A percentile compares a stretch with the other conserved stretches of the same genome.
Conservation (phyloP, 2,329 filamentous ascomycete species). For the Cladosporium sp. region DNA sequence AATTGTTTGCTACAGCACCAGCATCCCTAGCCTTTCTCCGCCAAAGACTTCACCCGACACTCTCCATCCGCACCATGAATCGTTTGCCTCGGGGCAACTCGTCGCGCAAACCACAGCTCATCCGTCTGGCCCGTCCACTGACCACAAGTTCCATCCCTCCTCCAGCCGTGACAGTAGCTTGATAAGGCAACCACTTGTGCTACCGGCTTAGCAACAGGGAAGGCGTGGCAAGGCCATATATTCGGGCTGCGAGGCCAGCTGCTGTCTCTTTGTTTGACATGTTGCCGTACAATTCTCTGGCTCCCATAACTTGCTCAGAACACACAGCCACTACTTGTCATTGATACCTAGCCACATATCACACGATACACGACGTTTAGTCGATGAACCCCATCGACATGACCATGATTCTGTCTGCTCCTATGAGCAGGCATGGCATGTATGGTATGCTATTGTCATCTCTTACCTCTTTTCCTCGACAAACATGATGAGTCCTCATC, state of each 20-base stretch:
- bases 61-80: background rate
- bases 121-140: constrained; percentile 1
- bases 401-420: background rate
- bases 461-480: background rate
- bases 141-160: background rate
- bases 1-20: background rate
- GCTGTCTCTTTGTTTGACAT: background rate
- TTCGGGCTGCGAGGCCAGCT: background rate
- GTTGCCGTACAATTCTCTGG: background rate
- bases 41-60: background rate
- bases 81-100: background rate
- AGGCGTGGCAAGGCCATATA: background rate
- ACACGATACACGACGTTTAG: background rate
- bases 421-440: background rate
- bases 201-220: background rate
- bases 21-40: background rate
- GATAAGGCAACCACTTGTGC: background rate
- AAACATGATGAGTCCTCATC: background rate
- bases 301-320: background rate
- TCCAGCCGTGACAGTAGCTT: background rate
- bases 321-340: background rate
- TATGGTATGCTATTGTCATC: background rate
- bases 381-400: background rate
- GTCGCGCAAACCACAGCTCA: background rate
- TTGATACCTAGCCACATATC: background rate